These are phyloP conservation scores for Mesembryanthemum crystallinum DNA, from an alignment of 148 eudicot genomes.

Conservation along the genomic window DNA sequence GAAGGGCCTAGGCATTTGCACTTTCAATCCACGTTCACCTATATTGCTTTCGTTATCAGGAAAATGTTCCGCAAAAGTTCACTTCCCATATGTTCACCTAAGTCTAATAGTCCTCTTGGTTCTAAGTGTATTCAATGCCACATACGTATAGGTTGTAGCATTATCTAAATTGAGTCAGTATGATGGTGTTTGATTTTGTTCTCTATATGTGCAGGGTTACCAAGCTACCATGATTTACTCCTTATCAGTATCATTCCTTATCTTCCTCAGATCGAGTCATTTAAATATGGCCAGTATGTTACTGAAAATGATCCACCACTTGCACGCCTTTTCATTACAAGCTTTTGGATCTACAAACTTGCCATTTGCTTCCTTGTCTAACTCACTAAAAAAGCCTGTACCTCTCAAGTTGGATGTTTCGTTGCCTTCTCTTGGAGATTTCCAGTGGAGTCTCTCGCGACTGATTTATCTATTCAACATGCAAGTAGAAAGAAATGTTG, in stretches of 20 bases:
- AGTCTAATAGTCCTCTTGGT: neutral
- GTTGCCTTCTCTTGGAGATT: slow-evolving; percentile 65
- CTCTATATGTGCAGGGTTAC: slow-evolving; percentile 50
- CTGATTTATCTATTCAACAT: slow-evolving; percentile 76
- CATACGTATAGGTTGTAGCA: neutral
- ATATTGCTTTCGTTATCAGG: neutral
- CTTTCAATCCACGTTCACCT: neutral
- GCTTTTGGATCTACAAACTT: slow-evolving; percentile 39
- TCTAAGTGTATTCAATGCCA: slow-evolving; percentile 4
- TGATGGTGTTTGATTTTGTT: slow-evolving; percentile 14
- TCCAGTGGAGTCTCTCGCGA: slow-evolving; percentile 67
- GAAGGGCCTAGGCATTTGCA: neutral
- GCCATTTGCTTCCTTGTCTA: slow-evolving; percentile 73
- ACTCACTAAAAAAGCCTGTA: slow-evolving; percentile 64
- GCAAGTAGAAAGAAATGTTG: slow-evolving; percentile 86
- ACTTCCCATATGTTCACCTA: neutral
- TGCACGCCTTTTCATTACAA: slow-evolving; percentile 35
- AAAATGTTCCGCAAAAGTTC: too few relatives aligned
- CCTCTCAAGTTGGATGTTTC: slow-evolving; percentile 80
- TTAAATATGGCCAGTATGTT: slow-evolving; percentile 30
- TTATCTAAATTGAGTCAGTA: neutral
- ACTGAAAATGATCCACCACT: slow-evolving; percentile 28
- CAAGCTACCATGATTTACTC: slow-evolving; percentile 36
- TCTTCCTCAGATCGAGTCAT: slow-evolving; percentile 44
- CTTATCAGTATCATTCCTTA: slow-evolving; percentile 41